These are phyloP conservation scores for Yarrowia keelungensis DNA, from an alignment of 805 yeast genomes.

Conservation along the genomic window DNA sequence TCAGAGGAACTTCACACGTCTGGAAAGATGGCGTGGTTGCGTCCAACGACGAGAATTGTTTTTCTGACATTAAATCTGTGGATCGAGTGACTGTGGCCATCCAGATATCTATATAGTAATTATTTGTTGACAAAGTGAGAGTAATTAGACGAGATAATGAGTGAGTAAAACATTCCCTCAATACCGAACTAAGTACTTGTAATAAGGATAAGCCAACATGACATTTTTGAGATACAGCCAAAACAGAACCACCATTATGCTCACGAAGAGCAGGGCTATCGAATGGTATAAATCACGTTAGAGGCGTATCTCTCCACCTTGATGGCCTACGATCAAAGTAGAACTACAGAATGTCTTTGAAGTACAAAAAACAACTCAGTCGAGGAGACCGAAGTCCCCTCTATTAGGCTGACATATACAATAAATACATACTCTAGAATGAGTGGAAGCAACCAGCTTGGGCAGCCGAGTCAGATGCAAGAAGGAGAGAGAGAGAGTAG, in stretches of 20 bases:
- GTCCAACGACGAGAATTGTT: slow-evolving; percentile 44
- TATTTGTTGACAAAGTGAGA: not conserved
- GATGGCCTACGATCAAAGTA: too few species aligned
- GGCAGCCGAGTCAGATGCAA: slow-evolving; percentile 14
- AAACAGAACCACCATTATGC: too few species aligned
- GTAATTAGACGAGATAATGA: too few species aligned
- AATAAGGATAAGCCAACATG: too few species aligned
- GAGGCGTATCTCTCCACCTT: too few species aligned
- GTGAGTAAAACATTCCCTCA: too few species aligned
- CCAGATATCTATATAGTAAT: slow-evolving; percentile 4
- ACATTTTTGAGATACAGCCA: too few species aligned
- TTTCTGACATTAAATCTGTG: slow-evolving; percentile 40
- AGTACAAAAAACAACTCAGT: too few species aligned
- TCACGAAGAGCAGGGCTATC: too few species aligned
- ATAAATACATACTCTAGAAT: slow-evolving; percentile 28
- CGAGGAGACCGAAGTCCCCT: not conserved
- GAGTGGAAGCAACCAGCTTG: slow-evolving; percentile 17
- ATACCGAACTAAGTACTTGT: too few species aligned
- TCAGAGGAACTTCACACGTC: slow-evolving; percentile 44
- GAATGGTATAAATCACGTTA: too few species aligned
- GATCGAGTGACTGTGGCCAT: not conserved
- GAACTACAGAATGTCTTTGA: too few species aligned
- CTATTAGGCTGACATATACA: slow-evolving; percentile 16
- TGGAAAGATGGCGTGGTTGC: slow-evolving; percentile 38
- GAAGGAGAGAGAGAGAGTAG: slow-evolving; percentile 1